Base-by-base conservation (phyloP, 2,329 filamentous ascomycete species). In the Alternaria panax region DNA sequence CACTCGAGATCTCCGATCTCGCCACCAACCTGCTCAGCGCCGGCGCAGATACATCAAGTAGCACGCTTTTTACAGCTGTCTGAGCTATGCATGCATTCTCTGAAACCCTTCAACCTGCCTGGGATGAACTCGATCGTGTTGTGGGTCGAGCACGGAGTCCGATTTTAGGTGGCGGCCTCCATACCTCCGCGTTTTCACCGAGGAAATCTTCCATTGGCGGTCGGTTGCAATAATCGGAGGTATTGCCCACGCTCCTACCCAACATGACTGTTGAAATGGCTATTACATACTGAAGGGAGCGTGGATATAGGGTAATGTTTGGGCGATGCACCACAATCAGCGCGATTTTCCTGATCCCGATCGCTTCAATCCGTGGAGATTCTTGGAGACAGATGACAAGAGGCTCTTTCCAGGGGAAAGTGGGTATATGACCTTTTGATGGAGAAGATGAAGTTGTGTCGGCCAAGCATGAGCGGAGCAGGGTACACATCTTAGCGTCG, bases 381-480 rank as follows among this genome's bases (percentile, higher is more conserved):
- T 48, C 46, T 14, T 74, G 20, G 66, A 67, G 3, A 59, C 54
- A 18, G 68, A 48, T 66, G 76, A 68, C 65, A 51, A 62, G 50
- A 62, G 62, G 67, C 65, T 28, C 63, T 81, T 61, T 43, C 71
- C 74, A 0, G 70, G 73, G 0, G 78, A 83, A 63, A 79, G 83
- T 9, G 84, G 86, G 47, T 80, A 83, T 7, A 86, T 84, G 68
- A 80, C 79, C 0, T 88, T 86, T 58, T 85, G 86, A 11, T 82
- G 81, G 6, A 85, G 86, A 0, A 78, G 85, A 5, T 80, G 86
- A 22, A 80, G 86, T 40, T 88, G 86, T 70, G 84, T 82, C 5
- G 86, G 86, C 0, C 83, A 85, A 28, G 82, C 86, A 47, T 75
- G 88, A 14, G 86, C 86, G 1, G 86, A 88, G 72, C 84, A 87